phyloP scores from a whole-genome alignment of 2,329 filamentous ascomycete species.

The Dactylellina drechsleri region DNA sequence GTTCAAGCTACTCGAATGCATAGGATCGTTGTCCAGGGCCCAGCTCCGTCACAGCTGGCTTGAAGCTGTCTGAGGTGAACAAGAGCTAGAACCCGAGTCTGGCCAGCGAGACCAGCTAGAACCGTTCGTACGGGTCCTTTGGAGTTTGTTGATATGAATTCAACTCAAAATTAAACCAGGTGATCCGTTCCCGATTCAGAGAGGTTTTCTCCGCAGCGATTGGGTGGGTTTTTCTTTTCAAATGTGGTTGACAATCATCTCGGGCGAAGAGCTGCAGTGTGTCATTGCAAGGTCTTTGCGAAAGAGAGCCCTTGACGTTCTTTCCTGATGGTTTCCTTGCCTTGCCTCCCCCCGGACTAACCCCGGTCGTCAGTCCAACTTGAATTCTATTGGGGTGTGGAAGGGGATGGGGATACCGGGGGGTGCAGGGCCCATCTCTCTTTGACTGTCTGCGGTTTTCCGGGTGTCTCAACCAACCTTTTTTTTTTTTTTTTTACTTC shows the following conservation, averaged over 20 bases:
- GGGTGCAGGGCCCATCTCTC: constrained; percentile 9
- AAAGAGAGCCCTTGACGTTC: too few relatives aligned
- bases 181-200: constrained; percentile 53
- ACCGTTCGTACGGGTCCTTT: constrained; percentile 33
- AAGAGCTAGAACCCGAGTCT: too few relatives aligned
- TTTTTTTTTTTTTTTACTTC: constrained; percentile 1
- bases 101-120: too few relatives aligned
- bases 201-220: constrained; percentile 19
- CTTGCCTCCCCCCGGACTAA: too few relatives aligned
- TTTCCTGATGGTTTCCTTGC: too few relatives aligned
- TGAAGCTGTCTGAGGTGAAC: too few relatives aligned
- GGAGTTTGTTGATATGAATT: background rate
- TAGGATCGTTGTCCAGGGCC: too few relatives aligned
- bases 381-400: background rate
- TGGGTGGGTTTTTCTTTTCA: background rate
- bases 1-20: background rate
- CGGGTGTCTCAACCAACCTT: constrained; percentile 46
- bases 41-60: too few relatives aligned
- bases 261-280: background rate
- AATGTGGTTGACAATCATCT: background rate
- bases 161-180: constrained; percentile 34
- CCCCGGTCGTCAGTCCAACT: too few relatives aligned
- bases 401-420: background rate
- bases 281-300: too few relatives aligned
- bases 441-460: background rate